Evolutionary conservation across 192 early-diverging fungal genomes (phyloP), one percentile per base, ranked within the genome.

Genomic region (Entomortierella lignicola): DNA sequence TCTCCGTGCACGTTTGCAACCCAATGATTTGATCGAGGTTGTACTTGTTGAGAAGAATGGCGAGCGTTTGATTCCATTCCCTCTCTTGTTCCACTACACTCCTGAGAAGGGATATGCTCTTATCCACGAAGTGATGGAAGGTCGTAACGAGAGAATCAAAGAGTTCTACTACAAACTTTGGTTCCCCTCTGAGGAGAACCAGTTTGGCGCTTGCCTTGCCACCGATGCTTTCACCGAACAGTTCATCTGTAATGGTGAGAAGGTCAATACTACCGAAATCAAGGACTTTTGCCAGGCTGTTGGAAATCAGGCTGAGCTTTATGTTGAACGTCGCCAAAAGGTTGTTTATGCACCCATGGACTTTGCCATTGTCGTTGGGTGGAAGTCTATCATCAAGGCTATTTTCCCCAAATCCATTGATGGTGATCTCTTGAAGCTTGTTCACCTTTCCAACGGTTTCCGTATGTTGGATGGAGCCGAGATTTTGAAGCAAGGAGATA

Each of bases 371-470:
- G 94, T 96, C 58, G 93, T 94, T 59, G 94, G 92, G 39, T 93
- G 95, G 95, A 88, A 91, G 88, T 87, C 92, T 37, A 92, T 97
- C 60, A 92, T 96, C 80, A 93, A 93, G 85, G 94, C 94, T 25
- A 94, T 98, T 57, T 89, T 96, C 86, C 94, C 95, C 55, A 93
- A 94, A 82, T 92, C 94, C 26, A 95, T 98, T 62, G 94, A 98
- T 79, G 96, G 94, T 52, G 96, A 98, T 71, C 87, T 98, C 51
- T 87, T 98, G 72, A 88, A 90, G 58, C 85, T 98, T 8, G 96
- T 98, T 44, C 96, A 98, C 83, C 87, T 98, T 63, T 93, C 92
- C 68, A 98, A 98, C 85, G 93, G 94, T 32, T 98, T 95, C 93
- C 89, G 92, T 59, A 89, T 94, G 77, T 80, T 97, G 32, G 91